Evolutionary conservation across 2,329 filamentous ascomycete species (phyloP), one percentile per base, ranked within the genome.

Genomic region (Cordyceps farinosa): DNA sequence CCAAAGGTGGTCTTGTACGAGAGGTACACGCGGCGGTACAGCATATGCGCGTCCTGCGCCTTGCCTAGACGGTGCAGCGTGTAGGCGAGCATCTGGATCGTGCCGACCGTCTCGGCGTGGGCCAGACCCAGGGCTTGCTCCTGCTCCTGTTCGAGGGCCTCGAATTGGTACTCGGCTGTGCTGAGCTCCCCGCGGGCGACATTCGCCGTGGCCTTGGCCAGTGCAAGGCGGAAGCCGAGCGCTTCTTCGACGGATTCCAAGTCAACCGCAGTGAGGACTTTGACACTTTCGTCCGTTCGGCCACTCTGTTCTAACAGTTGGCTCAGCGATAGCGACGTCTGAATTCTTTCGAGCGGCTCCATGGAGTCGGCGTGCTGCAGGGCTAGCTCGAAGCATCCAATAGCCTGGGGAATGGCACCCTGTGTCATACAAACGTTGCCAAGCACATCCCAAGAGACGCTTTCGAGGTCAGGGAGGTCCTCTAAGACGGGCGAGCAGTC

Each of bases 371-470:
- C 52, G 27, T 67, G 66, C 15, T 62, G 63, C 34, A 71, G 62
- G 10, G 69, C 66, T 7, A 70, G 65, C 53, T 67, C 65, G 38
- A 71, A 71, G 64, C 70, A 71, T 3, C 70, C 69, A 22, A 71
- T 69, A 2, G 69, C 68, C 55, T 71, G 68, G 10, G 69, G 65
- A 10, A 66, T 9, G 5, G 66, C 66, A 6, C 70, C 70, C 36
- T 71, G 69, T 8, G 66, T 69, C 69, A 71, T 71, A 55, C 70
- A 71, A 10, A 70, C 69, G 32, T 68, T 65, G 15, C 70, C 76
- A 38, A 76, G 67, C 17, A 78, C 71, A 52, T 78, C 75, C 67
- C 75, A 73, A 27, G 75, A 74, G n/a, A 77, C 67, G 40, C 75
- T 74, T 61, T 76, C 73, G 8, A 73, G 68, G 40, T 70, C 70